Base-by-base conservation (phyloP, 2,329 filamentous ascomycete genomes). In the Phoma herbarum region DNA sequence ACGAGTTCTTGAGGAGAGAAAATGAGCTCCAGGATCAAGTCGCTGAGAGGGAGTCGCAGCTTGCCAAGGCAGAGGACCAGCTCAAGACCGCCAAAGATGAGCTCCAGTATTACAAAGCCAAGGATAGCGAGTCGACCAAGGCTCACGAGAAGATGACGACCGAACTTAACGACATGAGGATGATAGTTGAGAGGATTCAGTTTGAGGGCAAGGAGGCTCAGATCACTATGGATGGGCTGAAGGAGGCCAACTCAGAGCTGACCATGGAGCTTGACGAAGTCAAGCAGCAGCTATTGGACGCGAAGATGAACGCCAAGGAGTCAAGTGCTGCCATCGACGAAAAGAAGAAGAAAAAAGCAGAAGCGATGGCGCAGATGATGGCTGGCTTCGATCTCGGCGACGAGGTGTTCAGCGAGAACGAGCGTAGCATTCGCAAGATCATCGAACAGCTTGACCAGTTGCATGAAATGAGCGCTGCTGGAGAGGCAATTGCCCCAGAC, bases 281-380 rank as follows among this genome's bases (percentile, higher is more conserved):
- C 59, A 98, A 98, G 81, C 93, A 97, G 77, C 93, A 97, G 74
- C 87, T 99, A 51, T 84, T 98, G 18, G 93, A 98, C 76, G 93
- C 95, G 45, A 94, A 94, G 82, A 97, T 98, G 91, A 95, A 88
- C 67, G 93, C 94, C 57, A 96, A 95, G 81, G 95, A 98, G 80
- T 94, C 91, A 1, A 93, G 87, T 43, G 93, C 93, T 9, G 90
- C 92, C 16, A 82, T 96, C 20, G 94, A 98, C 69, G 95, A 98
- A 80, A 99, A 99, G 84, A 96, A 98, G 80, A 94, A 93, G 84
- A 93, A 93, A 82, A 99, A 99, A 85, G 92, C 93, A 0, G 95
- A 99, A 81, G 95, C 96, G 80, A 99, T 99, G 95, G 95, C 95
- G 42, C 91, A 97, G 85, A 99, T 99, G 95, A 97, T 99, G 94